phyloP scores from a whole-genome alignment of 2,329 filamentous ascomycete genomes.

The Neocucurbitaria cava region DNA sequence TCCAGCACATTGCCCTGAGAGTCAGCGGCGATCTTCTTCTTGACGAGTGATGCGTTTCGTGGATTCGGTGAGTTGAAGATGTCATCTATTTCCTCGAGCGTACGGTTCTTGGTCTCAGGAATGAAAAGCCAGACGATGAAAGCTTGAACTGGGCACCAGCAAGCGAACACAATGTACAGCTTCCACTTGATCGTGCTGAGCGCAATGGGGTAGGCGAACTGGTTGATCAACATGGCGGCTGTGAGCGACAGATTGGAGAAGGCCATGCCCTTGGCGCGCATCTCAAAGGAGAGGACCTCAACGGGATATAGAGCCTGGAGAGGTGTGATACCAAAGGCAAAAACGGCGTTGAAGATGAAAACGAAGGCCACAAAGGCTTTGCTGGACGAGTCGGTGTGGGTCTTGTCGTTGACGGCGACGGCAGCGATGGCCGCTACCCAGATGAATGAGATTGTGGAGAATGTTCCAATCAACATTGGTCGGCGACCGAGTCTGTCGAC shows the following conservation, averaged over 20 bases:
- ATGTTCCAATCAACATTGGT: slow-evolving; percentile 39
- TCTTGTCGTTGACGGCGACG: slow-evolving; percentile 22
- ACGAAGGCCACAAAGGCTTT: slow-evolving; percentile 42
- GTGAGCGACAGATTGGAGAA: slow-evolving; percentile 29
- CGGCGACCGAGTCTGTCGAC: slow-evolving; percentile 44
- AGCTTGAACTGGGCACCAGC: slow-evolving; percentile 28
- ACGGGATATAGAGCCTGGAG: slow-evolving; percentile 44
- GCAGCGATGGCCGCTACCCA: slow-evolving; percentile 33
- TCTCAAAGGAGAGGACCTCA: slow-evolving; percentile 45
- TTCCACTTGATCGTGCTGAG: slow-evolving; percentile 32
- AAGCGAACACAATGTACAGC: slow-evolving; percentile 33
- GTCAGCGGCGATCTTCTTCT: slow-evolving; percentile 33
- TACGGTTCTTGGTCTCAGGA: slow-evolving; percentile 38
- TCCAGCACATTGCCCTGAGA: slow-evolving; percentile 26
- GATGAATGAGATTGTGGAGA: slow-evolving; percentile 28
- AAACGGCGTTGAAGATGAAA: slow-evolving; percentile 45
- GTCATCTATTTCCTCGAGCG: slow-evolving; percentile 35
- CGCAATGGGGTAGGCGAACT: slow-evolving; percentile 38
- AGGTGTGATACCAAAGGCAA: slow-evolving; percentile 44
- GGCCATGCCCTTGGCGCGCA: slow-evolving; percentile 44
- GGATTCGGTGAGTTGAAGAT: slow-evolving; percentile 32
- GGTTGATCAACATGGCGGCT: slow-evolving; percentile 34
- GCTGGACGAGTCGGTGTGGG: slow-evolving; percentile 15
- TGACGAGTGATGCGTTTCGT: slow-evolving; percentile 28
- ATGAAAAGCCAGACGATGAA: slow-evolving; percentile 29